These are phyloP conservation scores for Lanmaoa rubissima DNA, from an alignment of 768 basidiomycete species.

Conservation along the genomic window DNA sequence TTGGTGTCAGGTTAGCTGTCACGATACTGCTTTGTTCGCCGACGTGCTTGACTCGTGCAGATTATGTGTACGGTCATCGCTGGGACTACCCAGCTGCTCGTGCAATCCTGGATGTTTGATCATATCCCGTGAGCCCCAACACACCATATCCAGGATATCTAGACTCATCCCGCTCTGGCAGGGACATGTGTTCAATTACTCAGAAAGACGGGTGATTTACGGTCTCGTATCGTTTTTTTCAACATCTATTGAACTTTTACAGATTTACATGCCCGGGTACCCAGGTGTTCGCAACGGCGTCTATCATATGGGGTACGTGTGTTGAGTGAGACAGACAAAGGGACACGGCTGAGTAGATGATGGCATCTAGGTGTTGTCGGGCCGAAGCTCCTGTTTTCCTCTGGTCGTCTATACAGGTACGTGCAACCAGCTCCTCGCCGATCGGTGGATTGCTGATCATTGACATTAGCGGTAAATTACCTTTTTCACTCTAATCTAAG, in stretches of 20 bases:
- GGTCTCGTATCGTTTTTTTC: not conserved
- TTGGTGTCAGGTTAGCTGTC: conserved; percentile 49
- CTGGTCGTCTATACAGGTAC: conserved; percentile 59
- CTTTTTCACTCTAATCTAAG: conserved; percentile 6
- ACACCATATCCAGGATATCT: not conserved
- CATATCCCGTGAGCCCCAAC: conserved; percentile 47
- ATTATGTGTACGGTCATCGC: conserved; percentile 65
- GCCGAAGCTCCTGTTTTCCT: conserved; percentile 54
- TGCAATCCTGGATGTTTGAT: conserved; percentile 71
- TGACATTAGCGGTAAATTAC: conserved; percentile 14
- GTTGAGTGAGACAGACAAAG: not conserved
- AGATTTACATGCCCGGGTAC: conserved; percentile 52
- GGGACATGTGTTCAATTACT: conserved; percentile 44
- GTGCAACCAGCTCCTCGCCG: conserved; percentile 13
- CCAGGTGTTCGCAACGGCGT: conserved; percentile 54
- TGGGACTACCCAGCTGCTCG: conserved; percentile 70
- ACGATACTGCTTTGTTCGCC: not conserved
- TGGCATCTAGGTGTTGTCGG: conserved; percentile 61
- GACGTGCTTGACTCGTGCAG: conserved; percentile 26
- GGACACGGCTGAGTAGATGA: conserved; percentile 13
- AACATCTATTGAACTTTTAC: not conserved
- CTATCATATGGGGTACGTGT: conserved; percentile 46
- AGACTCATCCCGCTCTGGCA: conserved; percentile 15
- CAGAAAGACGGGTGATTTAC: conserved; percentile 40
- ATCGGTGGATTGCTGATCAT: conserved; percentile 14